Evolutionary conservation across 1,139 yeast species (phyloP), one percentile per base, ranked within the genome.

Genomic region (Suhomyces bolitotheri): DNA sequence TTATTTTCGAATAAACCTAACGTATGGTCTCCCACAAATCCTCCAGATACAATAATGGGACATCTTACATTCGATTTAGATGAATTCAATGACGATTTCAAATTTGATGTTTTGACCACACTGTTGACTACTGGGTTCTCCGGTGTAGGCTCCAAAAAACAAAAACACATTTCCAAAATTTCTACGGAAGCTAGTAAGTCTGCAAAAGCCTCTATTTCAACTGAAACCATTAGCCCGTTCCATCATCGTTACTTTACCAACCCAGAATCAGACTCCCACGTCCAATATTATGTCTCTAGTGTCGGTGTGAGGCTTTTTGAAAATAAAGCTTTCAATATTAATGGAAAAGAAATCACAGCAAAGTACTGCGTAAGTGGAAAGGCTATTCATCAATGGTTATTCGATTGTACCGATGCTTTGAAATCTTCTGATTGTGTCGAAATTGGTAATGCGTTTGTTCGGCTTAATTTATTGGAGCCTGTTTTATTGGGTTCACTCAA

Each of bases 231-330:
- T 2, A 83, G 92, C 5, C 95, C 96, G 0, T 81, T 82, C 45
- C 76, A 79, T 35, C 96, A 86, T 52, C 71, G 78, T 31, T 87
- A 76, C 52, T 88, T 87, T 58, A 81, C 92, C 8, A 89, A 90
- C 48, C 97, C 97, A 0, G 94, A 85, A 53, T 85, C 95, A 0
- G 94, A 85, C 44, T 70, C 95, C 0, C 84, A 82, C 51, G 58
- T 77, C 9, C 97, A 90, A 54, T 89, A 89, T 54, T 89, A 82
- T 51, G 78, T 75, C 1, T 78, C 92, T 0, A 50, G 66, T n/a
- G 61, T 61, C 3, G 96, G 96, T 1, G 72, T 87, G 2, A 62
- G 96, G 16, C 51, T 86, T 3, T 75, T 76, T 45, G 54, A 66
- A 28, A 55, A 73, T 25, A 70, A 69, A 36, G 43, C 46, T 0